Evolutionary conservation across 768 basidiomycete species (phyloP), one percentile per base, ranked within the genome.

Genomic region (Gelatoporia subvermispora): DNA sequence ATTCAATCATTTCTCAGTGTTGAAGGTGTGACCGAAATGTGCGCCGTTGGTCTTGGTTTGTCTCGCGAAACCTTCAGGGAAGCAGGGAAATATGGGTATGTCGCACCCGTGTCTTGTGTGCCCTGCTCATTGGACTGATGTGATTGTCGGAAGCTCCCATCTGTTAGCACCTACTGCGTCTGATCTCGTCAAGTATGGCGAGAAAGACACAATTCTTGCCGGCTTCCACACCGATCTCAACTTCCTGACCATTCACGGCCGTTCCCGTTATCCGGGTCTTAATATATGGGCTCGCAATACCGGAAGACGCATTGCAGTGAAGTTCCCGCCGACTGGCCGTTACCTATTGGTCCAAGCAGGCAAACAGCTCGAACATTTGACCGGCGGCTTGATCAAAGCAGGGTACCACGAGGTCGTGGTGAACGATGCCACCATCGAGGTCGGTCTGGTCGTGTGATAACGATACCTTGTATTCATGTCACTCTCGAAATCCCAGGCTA

Each of bases 171-270:
- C 94, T 11, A 98, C 94, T 0, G 91, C 94, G 2, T 96, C 94
- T 4, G 87, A 97, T 64, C 75, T 98, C 17, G 65, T 69, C 16
- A 90, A 86, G 60, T 94, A 88, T 58, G 82, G 88, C 18, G 61
- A 77, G 59, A 79, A 81, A 53, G 80, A 89, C 57, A 90, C 88
- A 17, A 94, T 95, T 53, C 78, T 93, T 40, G 93, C 93, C 18
- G 94, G 94, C 2, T 96, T 96, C 63, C 94, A 97, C 63, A 84
- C 88, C 1, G 93, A 97, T 63, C 79, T 97, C 48, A 96, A 96
- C 61, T 94, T 93, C 60, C 71, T 96, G 54, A 92, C 88, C n/a
- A 92, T 92, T 37, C 86, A 92, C 52, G 91, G 90, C 37, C 85
- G 87, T 24, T 90, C 85, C 5, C 77, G 87, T 50, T 93, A 86